These are phyloP conservation scores for Sclerotinia glacialis DNA, from an alignment of 2,329 filamentous ascomycete species.

Conservation along the genomic window DNA sequence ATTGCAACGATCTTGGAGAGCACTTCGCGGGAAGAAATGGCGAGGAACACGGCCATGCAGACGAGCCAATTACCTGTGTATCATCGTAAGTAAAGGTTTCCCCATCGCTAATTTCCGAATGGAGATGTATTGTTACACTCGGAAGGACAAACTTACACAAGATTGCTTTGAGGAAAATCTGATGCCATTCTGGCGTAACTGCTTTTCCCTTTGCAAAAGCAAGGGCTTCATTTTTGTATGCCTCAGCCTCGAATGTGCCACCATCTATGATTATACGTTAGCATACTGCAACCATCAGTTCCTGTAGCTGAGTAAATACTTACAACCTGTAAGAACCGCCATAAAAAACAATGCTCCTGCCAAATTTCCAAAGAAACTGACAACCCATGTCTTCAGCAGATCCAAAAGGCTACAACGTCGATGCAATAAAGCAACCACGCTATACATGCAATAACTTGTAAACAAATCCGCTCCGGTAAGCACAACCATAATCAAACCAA, in stretches of 20 bases:
- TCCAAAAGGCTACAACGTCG: conserved; percentile 41
- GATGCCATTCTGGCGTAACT: conserved; percentile 48
- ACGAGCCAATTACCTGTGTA: conserved; percentile 52
- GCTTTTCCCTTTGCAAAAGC: conserved; percentile 50
- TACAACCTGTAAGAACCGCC: conserved; percentile 49
- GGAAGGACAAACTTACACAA: conserved; percentile 41
- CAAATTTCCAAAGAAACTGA: conserved; percentile 50
- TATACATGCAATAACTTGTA: conserved; percentile 44
- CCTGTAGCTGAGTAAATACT: conserved; percentile 25
- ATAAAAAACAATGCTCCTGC: conserved; percentile 50
- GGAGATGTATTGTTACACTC: background rate
- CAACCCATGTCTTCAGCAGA: conserved; percentile 42
- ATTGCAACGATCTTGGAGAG: conserved; percentile 53
- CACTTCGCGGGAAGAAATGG: conserved; percentile 49
- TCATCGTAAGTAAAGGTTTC: background rate
- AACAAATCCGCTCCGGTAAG: conserved; percentile 50
- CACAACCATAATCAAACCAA: conserved; percentile 51
- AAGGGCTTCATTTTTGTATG: conserved; percentile 46
- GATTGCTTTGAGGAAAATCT: conserved; percentile 54
- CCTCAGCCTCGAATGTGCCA: conserved; percentile 45
- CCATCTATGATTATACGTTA: conserved; percentile 41
- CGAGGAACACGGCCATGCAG: conserved; percentile 51
- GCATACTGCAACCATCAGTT: background rate
- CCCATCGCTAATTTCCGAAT: background rate
- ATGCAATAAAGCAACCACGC: conserved; percentile 46